Conservation (phyloP, 345 rosid genomes). For the Citrus inodora region DNA sequence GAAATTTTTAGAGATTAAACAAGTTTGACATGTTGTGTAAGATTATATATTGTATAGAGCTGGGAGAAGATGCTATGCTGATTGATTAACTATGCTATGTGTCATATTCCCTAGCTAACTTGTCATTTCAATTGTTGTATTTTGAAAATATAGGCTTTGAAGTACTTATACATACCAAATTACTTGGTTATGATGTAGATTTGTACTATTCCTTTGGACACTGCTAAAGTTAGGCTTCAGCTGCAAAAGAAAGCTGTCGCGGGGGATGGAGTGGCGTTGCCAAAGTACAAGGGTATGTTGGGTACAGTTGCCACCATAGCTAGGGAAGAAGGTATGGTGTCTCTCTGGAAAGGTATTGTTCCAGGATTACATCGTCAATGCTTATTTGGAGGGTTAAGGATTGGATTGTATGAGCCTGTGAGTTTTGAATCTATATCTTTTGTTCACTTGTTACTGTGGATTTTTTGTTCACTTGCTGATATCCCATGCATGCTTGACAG, state of each 20-base stretch:
- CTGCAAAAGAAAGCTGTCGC: slow-evolving; percentile 70
- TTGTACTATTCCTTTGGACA: slow-evolving; percentile 94
- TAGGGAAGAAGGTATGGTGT: slow-evolving; percentile 82
- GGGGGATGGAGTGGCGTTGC: slow-evolving; percentile 54
- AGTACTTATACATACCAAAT: not conserved
- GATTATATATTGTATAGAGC: not conserved
- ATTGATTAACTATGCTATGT: not conserved
- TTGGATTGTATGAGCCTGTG: slow-evolving; percentile 96
- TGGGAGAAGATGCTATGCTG: not conserved
- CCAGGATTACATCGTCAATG: slow-evolving; percentile 98
- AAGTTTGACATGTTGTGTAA: not conserved
- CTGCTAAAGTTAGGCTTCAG: slow-evolving; percentile 99
- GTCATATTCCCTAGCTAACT: not conserved
- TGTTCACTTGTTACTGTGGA: not conserved
- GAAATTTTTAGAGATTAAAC: not conserved
- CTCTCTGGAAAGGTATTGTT: slow-evolving; percentile 95
- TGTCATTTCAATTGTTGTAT: not conserved
- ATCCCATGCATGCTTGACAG: slow-evolving; percentile 34
- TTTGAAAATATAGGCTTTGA: not conserved
- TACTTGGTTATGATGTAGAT: slow-evolving; percentile 42
- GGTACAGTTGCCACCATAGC: slow-evolving; percentile 94
- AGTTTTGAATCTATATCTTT: slow-evolving; percentile 29
- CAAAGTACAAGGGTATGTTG: slow-evolving; percentile 84
- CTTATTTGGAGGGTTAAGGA: slow-evolving; percentile 90
- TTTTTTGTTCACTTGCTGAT: slow-evolving; percentile 7